Evolutionary conservation across 2,329 filamentous ascomycete species (phyloP).

Genomic region (Pseudophaeomoniella oleicola): DNA sequence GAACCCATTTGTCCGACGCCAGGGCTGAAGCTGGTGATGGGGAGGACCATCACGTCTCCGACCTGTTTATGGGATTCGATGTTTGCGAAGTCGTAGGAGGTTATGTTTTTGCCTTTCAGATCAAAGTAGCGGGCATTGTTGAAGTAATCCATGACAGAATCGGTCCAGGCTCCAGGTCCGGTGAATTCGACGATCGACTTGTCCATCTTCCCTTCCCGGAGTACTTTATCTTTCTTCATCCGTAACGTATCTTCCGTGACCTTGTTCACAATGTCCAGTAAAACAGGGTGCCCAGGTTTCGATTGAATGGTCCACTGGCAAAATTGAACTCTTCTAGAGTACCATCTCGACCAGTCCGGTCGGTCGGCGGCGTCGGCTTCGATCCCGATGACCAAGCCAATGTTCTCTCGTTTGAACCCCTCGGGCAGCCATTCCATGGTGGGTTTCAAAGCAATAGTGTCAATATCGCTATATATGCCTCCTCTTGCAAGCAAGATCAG

Average conservation of each 20-base stretch:
- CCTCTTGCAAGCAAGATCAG: constrained; percentile 62
- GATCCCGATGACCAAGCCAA: constrained; percentile 85
- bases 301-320: constrained; percentile 98
- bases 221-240: constrained; percentile 52
- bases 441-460: constrained; percentile 71
- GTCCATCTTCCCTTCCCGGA: constrained; percentile 46
- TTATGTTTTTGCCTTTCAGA: constrained; percentile 62
- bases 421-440: constrained; percentile 78
- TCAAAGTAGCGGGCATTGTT: constrained; percentile 85
- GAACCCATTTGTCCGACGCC: constrained; percentile 90
- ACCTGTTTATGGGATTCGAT: constrained; percentile 74
- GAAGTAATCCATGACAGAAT: constrained; percentile 81
- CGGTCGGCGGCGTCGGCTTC: constrained; percentile 82
- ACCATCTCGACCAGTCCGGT: constrained; percentile 87
- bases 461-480: constrained; percentile 82
- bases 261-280: constrained; percentile 72
- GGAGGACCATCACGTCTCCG: constrained; percentile 83
- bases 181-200: constrained; percentile 77
- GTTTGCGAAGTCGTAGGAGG: constrained; percentile 78
- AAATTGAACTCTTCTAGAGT: constrained; percentile 90
- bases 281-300: constrained; percentile 84
- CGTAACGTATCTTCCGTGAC: constrained; percentile 72
- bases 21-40: constrained; percentile 94
- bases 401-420: constrained; percentile 57
- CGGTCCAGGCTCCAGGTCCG: constrained; percentile 88